Conservation (phyloP, 179 eudicot species). For the Camellia oleifera region DNA sequence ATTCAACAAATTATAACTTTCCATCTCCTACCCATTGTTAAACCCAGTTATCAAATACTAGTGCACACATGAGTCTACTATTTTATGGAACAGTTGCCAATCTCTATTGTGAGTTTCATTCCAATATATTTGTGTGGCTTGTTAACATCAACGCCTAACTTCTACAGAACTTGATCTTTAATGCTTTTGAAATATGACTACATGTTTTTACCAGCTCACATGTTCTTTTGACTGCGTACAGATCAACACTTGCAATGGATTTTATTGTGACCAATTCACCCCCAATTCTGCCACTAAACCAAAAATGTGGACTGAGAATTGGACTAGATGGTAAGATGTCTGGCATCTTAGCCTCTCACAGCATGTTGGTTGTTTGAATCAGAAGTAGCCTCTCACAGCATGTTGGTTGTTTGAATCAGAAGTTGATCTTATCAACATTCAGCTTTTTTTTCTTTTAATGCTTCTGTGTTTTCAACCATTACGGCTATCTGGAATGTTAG, state of each 20-base stretch:
- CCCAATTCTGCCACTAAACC: slow-evolving; percentile 71
- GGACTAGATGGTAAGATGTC: slow-evolving; percentile 73
- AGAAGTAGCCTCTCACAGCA: not conserved
- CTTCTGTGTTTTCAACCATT: not conserved
- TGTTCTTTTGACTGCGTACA: slow-evolving; percentile 22
- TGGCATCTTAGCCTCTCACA: not conserved
- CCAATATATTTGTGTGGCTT: not conserved
- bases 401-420: not conserved
- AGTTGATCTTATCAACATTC: not conserved
- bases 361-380: not conserved
- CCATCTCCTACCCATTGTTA: too few relatives aligned
- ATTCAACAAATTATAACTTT: too few relatives aligned
- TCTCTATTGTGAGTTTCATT: slow-evolving; percentile 52
- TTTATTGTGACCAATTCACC: slow-evolving; percentile 74
- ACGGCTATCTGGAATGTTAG: slow-evolving; percentile 26
- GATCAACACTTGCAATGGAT: slow-evolving; percentile 86
- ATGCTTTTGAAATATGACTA: not conserved
- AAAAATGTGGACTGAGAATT: slow-evolving; percentile 81
- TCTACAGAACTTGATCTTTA: not conserved
- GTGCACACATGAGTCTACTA: too few relatives aligned
- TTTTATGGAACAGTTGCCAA: too few relatives aligned
- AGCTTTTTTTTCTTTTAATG: not conserved
- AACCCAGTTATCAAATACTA: too few relatives aligned
- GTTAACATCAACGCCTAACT: not conserved
- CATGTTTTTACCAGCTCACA: not conserved